Evolutionary conservation across 2,329 filamentous ascomycete genomes (phyloP), one percentile per base, ranked within the genome.

Genomic region (Fusarium staphyleae): DNA sequence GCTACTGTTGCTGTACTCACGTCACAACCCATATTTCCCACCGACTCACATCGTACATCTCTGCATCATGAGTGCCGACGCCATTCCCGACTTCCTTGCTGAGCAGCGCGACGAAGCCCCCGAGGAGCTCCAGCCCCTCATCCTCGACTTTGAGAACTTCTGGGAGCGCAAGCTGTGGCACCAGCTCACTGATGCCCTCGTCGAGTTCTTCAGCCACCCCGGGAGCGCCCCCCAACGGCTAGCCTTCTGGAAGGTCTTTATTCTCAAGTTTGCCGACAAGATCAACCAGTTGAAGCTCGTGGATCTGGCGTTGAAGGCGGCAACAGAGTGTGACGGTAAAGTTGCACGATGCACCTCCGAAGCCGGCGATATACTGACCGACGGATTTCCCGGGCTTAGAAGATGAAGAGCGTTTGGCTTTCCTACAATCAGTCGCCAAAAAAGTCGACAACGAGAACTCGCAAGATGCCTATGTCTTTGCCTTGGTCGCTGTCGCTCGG

Each of bases 131-230:
- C 93, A 97, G 77, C 84, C 88, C 69, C 86, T 90, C 70, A 90
- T 97, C 75, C 84, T 99, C 68, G 86, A 88, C 69, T 96, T 99
- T 65, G 95, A 99, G 80, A 92, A 96, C 73, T 90, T 87, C 72
- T 99, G 95, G 95, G 95, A 99, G 81, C 88, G 93, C 69, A 97
- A 97, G 79, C 84, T 99, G 77, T 99, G 95, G 95, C 95, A 99
- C 80, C 93, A 99, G 78, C 88, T 99, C 65, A 99, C 95, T 29
- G 89, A 96, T 71, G 82, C 88, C 46, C 84, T 99, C 50, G 81
- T 96, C 66, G 84, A 90, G 65, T 97, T 93, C 83, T 99, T 97
- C 80, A 87, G 87, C 69, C 79, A 90, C 67, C 83, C 89, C 36
- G 85, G 87, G 71, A 98, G 93, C 76, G 88, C 87, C 50, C 81